Evolutionary conservation across 1,284 basidiomycete species (phyloP), one percentile per base, ranked within the genome.

Genomic region (Kwoniella shivajii): DNA sequence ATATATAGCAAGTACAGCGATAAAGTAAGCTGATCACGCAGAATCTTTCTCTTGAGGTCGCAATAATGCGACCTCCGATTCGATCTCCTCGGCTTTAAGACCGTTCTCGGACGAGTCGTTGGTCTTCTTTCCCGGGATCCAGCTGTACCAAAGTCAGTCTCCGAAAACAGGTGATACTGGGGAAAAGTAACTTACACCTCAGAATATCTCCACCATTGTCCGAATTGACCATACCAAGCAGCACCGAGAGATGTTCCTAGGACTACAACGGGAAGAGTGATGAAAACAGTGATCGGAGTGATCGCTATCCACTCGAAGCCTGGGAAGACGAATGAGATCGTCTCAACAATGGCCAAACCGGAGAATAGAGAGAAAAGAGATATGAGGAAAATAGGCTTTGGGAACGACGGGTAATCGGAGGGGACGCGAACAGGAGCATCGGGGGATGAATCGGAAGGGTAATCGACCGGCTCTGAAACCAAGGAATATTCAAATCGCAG

Each of bases 401-500:
- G 54, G 46, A 55, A 55, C 18, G 54, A 49, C 16, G 47, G 39
- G 34, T 43, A 55, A 31, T 55, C 54, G 30, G 26, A 31, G 10
- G 54, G 54, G 37, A 55, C 42, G 22, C 14, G 26, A 24, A 55
- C 38, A 10, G 54, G 54, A 6, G 54, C 54, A 20, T 55, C 54
- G 27, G 54, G 20, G 0, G 54, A 48, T 26, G 30, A 9, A 16
- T 48, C 54, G n/a, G 29, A 31, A 4, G 54, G 39, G 31, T 47
- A 30, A 4, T 42, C 36, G 45, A 33, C 24, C 9, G 31, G 46
- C 20, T 55, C 54, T 11, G 33, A 20, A 7, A 31, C 27, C 9
- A 55, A 26, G 3, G 54, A 49, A 24, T 55, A 45, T 34, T 55
- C 54, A 33, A 55, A 49, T 14, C 54, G 54, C 14, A 55, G 46